These are phyloP conservation scores for Sporothrix humicola DNA, from an alignment of 2,329 filamentous ascomycete species.

Conservation along the genomic window DNA sequence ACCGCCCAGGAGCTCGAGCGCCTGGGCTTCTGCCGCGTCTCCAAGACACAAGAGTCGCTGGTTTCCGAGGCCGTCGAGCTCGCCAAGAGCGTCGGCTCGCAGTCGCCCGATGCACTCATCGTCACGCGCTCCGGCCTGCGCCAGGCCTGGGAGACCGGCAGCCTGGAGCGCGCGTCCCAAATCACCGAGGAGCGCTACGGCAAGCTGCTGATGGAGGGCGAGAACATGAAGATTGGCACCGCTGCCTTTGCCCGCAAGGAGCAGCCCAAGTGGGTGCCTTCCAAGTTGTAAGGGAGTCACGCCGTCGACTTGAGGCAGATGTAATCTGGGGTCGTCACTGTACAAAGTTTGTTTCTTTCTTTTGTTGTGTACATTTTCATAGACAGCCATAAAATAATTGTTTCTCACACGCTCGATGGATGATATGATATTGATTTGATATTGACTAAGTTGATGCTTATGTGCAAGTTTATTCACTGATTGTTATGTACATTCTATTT, in stretches of 20 bases:
- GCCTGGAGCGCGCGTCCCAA: constrained; percentile 41
- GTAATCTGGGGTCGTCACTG: neutral
- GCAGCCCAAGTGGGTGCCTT: constrained; percentile 39
- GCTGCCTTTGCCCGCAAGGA: constrained; percentile 42
- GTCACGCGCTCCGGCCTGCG: constrained; percentile 73
- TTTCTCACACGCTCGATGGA: too few species aligned
- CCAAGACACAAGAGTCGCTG: constrained; percentile 55
- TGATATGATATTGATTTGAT: too few species aligned
- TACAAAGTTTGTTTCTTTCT: constrained; percentile 21
- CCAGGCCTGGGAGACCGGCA: constrained; percentile 68
- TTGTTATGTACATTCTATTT: neutral
- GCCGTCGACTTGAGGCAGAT: too few species aligned
- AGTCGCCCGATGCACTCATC: constrained; percentile 77
- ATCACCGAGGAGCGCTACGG: constrained; percentile 40
- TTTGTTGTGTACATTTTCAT: constrained; percentile 16
- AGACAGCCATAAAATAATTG: neutral
- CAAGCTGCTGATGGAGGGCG: constrained; percentile 37
- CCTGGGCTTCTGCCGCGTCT: constrained; percentile 66
- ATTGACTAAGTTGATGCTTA: neutral
- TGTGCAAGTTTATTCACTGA: neutral
- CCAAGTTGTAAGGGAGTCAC: constrained; percentile 42
- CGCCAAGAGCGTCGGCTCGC: constrained; percentile 65
- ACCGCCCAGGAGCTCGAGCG: constrained; percentile 61
- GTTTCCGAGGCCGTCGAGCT: constrained; percentile 65
- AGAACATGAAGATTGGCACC: constrained; percentile 42